Evolutionary conservation across 78 protist species (phyloP), one percentile per base, ranked within the genome.

Genomic region (Chrysochromulina tobinii): DNA sequence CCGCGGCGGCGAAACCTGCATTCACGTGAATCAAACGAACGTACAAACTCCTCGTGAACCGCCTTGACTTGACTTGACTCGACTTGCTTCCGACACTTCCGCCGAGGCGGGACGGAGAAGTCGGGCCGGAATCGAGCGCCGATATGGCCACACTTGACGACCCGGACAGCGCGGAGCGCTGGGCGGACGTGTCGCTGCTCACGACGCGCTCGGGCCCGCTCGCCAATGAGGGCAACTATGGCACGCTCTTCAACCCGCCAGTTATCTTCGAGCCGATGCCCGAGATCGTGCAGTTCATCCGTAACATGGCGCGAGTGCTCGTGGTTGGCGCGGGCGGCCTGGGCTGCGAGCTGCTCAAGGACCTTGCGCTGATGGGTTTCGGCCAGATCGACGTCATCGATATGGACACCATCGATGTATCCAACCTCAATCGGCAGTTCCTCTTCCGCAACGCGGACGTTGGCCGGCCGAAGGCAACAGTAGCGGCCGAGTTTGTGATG

Each of bases 321-420:
- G 97, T 98, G n/a, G 84, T 98, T 54, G 99, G 99, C 50, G 99
- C 99, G 0, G 99, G 99, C 61, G 99, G 99, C 48, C 94, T 98
- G 27, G 99, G 99, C 53, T 98, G 99, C 92, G 99, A 98, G 81
- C 88, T 98, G 9, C 94, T 98, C 61, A 98, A 98, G 92, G 96
- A 97, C 64, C 95, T 98, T 8, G 99, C 99, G 4, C 90, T 97
- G 9, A 87, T 94, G 18, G 99, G 99, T 14, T 98, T 98, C 87
- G 84, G 89, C 81, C 57, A 97, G 58, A 94, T 98, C 25, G 95
- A 97, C 55, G 98, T 98, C 8, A 98, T 98, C 85, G 99, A 98
- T 92, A 91, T 98, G 96, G 99, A 98, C 87, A 96, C 97, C 11
- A 98, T 98, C 25, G 99, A 98, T 89, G 84, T 96, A 14, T 88